Percentiles rank a stretch among this genome's conserved stretches.
Conservation (phyloP, 75 land plant species). For the Pinus albicaulis region DNA sequence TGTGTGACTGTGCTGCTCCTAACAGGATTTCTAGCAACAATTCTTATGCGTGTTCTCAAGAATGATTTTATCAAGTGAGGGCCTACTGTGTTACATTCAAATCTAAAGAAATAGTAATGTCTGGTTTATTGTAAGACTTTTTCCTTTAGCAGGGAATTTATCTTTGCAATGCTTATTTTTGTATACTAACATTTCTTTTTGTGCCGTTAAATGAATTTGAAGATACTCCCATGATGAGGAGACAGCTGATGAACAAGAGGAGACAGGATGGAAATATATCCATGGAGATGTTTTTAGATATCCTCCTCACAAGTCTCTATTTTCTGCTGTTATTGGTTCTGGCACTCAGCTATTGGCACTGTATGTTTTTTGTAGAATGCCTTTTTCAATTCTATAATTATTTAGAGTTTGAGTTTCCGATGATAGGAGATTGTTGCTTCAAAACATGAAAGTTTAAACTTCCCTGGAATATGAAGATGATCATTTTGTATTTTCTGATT, state of each 20-base stretch:
- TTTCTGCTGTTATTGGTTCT: conserved; percentile 70
- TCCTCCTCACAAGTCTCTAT: conserved; percentile 63
- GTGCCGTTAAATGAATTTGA: conserved; percentile 9
- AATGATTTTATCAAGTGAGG: conserved; percentile 85
- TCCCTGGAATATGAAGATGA: neutral
- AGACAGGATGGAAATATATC: conserved; percentile 85
- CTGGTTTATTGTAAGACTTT: neutral
- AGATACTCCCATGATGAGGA: conserved; percentile 71
- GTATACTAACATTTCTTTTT: neutral
- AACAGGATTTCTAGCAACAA: conserved; percentile 74
- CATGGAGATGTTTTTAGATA: conserved; percentile 86
- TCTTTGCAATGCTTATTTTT: neutral
- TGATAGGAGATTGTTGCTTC: neutral
- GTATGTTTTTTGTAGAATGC: conserved; percentile 23
- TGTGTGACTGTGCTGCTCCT: conserved; percentile 72
- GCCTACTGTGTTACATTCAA: too few relatives aligned
- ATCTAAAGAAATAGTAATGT: neutral
- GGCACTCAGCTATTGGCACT: conserved; percentile 75
- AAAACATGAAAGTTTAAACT: neutral
- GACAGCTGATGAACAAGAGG: conserved; percentile 65
- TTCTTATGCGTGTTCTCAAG: conserved; percentile 84
- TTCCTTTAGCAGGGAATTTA: neutral
- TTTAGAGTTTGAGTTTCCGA: neutral
- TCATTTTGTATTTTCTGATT: neutral
- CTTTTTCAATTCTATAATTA: neutral